Conservation (phyloP, 2,329 filamentous ascomycete species). For the Setomelanomma holmii region DNA sequence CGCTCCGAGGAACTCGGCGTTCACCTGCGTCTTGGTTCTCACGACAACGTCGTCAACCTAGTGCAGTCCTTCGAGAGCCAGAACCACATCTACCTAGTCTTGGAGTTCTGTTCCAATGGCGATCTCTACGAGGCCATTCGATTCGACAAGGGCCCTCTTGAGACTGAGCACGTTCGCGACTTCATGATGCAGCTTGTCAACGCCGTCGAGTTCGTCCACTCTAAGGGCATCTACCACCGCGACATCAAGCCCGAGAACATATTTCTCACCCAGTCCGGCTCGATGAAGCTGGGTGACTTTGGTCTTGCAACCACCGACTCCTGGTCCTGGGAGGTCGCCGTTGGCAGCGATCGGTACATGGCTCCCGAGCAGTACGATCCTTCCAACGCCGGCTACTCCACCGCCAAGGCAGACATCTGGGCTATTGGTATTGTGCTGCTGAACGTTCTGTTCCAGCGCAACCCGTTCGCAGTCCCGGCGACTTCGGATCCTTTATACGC, state of each 20-base stretch:
- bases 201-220: constrained; percentile 88
- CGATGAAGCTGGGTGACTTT: constrained; percentile 97
- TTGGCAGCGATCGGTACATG: constrained; percentile 99
- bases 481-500: constrained; percentile 91
- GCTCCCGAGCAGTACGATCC: constrained; percentile 97
- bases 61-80: constrained; percentile 91
- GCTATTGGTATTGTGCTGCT: constrained; percentile 95
- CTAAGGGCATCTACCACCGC: constrained; percentile 89
- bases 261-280: constrained; percentile 83
- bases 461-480: constrained; percentile 91
- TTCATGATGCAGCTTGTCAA: constrained; percentile 96
- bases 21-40: constrained; percentile 78
- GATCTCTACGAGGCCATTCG: constrained; percentile 98
- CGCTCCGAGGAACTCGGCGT: constrained; percentile 81
- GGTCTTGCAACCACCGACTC: constrained; percentile 87
- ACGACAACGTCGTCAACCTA: constrained; percentile 93
- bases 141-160: constrained; percentile 81
- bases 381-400: constrained; percentile 84
- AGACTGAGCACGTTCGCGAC: constrained; percentile 94
- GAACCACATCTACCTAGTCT: constrained; percentile 86
- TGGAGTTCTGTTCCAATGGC: constrained; percentile 94
- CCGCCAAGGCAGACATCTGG: constrained; percentile 94
- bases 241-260: constrained; percentile 99
- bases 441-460: constrained; percentile 95
- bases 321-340: constrained; percentile 91